phyloP scores from a whole-genome alignment of 2,329 filamentous ascomycete genomes.

The Neoascochyta sp. region DNA sequence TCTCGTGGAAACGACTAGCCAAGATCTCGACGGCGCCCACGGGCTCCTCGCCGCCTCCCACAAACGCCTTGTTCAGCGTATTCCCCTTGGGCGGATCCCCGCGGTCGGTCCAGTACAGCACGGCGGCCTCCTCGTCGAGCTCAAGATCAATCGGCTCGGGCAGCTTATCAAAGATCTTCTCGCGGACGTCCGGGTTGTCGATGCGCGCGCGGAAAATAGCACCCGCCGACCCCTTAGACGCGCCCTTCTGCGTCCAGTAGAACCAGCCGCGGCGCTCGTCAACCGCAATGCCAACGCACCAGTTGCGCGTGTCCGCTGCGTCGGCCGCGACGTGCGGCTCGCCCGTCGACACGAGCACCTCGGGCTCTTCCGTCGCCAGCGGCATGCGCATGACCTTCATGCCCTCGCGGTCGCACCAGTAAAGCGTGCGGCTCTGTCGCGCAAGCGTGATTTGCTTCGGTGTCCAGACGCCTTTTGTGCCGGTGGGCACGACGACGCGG shows the following conservation, averaged over 20 bases:
- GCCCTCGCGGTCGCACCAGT: constrained; percentile 45
- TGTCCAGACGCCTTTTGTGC: constrained; percentile 37
- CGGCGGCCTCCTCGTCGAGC: constrained; percentile 45
- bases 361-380: constrained; percentile 9
- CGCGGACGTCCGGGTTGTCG: constrained; percentile 38
- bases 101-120: constrained; percentile 59
- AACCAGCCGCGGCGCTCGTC: constrained; percentile 44
- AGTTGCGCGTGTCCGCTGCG: constrained; percentile 39
- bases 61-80: constrained; percentile 46
- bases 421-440: constrained; percentile 19
- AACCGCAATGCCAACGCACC: constrained; percentile 57
- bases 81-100: constrained; percentile 57
- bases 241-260: constrained; percentile 61
- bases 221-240: constrained; percentile 49
- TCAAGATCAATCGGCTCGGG: constrained; percentile 54
- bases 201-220: constrained; percentile 52
- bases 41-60: constrained; percentile 1
- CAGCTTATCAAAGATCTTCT: constrained; percentile 26
- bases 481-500: constrained; percentile 42
- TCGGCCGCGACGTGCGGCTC: neutral
- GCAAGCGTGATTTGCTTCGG: constrained; percentile 41
- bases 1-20: constrained; percentile 19
- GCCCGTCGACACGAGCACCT: constrained; percentile 7
- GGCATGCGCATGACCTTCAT: constrained; percentile 34
- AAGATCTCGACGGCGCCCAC: constrained; percentile 4